These are phyloP conservation scores for Thielaviopsis punctulata DNA, from an alignment of 2,329 filamentous ascomycete genomes.

Conservation along the genomic window DNA sequence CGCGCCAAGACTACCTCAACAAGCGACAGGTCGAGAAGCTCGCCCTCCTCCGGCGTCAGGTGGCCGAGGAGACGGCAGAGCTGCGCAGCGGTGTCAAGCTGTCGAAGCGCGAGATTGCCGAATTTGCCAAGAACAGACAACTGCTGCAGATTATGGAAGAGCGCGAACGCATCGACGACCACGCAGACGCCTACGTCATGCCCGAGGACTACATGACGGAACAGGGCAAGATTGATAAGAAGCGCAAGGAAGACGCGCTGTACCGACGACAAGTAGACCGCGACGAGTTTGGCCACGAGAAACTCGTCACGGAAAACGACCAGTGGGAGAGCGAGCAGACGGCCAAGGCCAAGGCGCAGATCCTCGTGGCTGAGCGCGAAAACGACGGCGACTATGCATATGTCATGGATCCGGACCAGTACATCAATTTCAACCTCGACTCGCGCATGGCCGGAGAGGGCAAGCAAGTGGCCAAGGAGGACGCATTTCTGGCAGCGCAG, in stretches of 20 bases:
- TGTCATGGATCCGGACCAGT: slow-evolving; percentile 77
- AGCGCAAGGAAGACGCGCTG: slow-evolving; percentile 74
- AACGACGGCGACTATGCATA: slow-evolving; percentile 64
- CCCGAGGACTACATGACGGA: slow-evolving; percentile 92
- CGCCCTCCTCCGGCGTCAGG: slow-evolving; percentile 74
- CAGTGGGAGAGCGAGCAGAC: slow-evolving; percentile 90
- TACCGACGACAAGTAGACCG: slow-evolving; percentile 81
- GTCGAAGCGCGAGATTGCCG: slow-evolving; percentile 62
- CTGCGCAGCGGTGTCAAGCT: slow-evolving; percentile 57
- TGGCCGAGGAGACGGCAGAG: slow-evolving; percentile 74
- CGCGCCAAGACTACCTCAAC: slow-evolving; percentile 80
- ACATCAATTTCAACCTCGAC: slow-evolving; percentile 70
- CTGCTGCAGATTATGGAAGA: slow-evolving; percentile 69
- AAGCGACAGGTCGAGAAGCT: slow-evolving; percentile 80
- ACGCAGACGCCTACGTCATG: slow-evolving; percentile 80
- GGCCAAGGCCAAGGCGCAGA: slow-evolving; percentile 73
- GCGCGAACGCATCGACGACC: slow-evolving; percentile 72
- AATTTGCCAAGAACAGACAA: slow-evolving; percentile 80
- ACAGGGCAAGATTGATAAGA: slow-evolving; percentile 73
- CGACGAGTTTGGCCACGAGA: slow-evolving; percentile 75
- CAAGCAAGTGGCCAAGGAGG: slow-evolving; percentile 57
- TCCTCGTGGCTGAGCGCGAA: slow-evolving; percentile 55
- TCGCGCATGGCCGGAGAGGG: slow-evolving; percentile 54
- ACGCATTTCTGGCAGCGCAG: slow-evolving; percentile 61
- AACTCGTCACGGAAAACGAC: slow-evolving; percentile 82